A percentile compares a stretch with the other conserved stretches of the same genome.
These are phyloP conservation scores for Melanogaster broomeanus DNA, from an alignment of 768 basidiomycete genomes.

Conservation along the genomic window DNA sequence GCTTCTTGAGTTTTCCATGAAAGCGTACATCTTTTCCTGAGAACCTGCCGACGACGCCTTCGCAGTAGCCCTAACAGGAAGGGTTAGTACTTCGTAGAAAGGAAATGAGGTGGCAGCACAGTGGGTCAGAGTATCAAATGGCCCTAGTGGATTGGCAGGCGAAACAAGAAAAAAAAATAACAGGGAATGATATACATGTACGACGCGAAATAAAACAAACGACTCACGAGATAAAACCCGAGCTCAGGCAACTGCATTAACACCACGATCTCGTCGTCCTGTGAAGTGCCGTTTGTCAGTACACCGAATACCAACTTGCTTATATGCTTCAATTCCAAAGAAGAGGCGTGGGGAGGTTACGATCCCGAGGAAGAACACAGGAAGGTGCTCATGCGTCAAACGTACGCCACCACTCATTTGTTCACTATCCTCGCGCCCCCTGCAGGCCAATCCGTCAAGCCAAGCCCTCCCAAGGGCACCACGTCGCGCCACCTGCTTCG, in stretches of 20 bases:
- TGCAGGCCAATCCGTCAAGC: neutral
- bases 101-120: too few species aligned
- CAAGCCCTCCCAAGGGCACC: too few species aligned
- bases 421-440: neutral
- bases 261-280: slow-evolving; percentile 82
- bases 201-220: neutral
- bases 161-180: neutral
- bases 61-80: slow-evolving; percentile 72
- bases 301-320: neutral
- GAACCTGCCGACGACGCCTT: slow-evolving; percentile 84
- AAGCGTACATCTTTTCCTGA: slow-evolving; percentile 63
- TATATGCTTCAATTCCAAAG: neutral
- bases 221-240: slow-evolving; percentile 63
- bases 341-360: neutral
- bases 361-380: neutral
- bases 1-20: slow-evolving; percentile 74
- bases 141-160: too few species aligned
- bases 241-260: slow-evolving; percentile 68
- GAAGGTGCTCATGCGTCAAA: neutral
- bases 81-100: neutral
- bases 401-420: neutral
- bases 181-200: neutral
- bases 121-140: too few species aligned
- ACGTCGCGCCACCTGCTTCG: too few species aligned
- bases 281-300: slow-evolving; percentile 12